Conservation (phyloP, 305 asterid genomes). For the Nicotiana rustica region DNA sequence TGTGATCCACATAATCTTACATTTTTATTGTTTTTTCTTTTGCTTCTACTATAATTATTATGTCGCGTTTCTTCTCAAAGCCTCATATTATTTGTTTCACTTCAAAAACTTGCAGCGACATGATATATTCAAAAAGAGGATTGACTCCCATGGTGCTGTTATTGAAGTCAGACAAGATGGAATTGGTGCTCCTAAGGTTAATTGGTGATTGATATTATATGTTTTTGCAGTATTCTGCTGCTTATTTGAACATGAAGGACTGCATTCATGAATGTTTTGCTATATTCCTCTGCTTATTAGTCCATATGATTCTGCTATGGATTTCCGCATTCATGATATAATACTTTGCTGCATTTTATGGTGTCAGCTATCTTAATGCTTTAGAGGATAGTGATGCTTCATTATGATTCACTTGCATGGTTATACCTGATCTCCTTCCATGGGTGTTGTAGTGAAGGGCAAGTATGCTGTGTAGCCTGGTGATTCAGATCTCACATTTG, state of each 20-base stretch:
- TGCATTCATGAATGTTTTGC: not conserved
- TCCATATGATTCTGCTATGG: conserved; percentile 17
- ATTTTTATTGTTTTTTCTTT: conserved; percentile 34
- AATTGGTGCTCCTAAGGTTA: conserved; percentile 95
- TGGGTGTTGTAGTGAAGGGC: not conserved
- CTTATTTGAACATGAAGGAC: conserved; percentile 25
- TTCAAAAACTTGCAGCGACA: conserved; percentile 70
- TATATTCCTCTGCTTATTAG: conserved; percentile 27
- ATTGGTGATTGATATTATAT: conserved; percentile 5
- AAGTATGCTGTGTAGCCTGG: conserved; percentile 7
- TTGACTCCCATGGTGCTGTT: conserved; percentile 83
- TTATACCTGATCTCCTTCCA: conserved; percentile 13
- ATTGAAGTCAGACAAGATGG: conserved; percentile 81
- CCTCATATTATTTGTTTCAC: conserved; percentile 32
- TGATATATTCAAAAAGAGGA: conserved; percentile 89
- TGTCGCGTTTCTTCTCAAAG: conserved; percentile 31
- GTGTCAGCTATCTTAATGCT: conserved; percentile 10
- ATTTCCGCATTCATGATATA: not conserved
- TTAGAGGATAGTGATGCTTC: conserved; percentile 25
- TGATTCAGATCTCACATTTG: conserved; percentile 7
- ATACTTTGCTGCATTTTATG: conserved; percentile 1
- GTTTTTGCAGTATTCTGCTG: not conserved
- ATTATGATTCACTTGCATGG: not conserved
- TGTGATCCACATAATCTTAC: conserved; percentile 44
- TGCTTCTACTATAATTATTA: conserved; percentile 21